Base-by-base conservation (phyloP, 768 basidiomycete species). In the Steccherinum ochraceum region DNA sequence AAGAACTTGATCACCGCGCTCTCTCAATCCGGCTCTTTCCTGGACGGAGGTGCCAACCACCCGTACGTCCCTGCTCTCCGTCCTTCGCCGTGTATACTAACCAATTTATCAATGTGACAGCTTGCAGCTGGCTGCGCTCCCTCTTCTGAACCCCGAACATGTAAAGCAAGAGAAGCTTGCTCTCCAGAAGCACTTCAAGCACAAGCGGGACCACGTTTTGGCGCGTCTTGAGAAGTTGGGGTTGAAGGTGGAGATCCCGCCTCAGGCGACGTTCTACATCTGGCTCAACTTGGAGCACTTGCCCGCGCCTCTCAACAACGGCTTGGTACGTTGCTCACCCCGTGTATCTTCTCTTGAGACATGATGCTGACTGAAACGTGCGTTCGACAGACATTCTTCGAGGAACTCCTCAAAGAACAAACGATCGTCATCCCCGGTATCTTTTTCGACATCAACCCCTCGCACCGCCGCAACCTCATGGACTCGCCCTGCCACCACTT, bases 41-140 rank as follows among this genome's bases (percentile, higher is more conserved):
- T 97, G 50, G 94, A 97, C 60, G 94, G 94, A 16, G 94, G 94
- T 51, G 91, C 91, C 3, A 93, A 91, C 61, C 93, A 94, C 65
- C 89, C 91, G 85, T 92, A 66, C 63, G 86, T 69, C 46, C 44
- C 30, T 16, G 30, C 7, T 7, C 30, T 35, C 30, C 13, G 40
- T 12, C 21, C 19, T 24, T 48, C 43, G 10, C 0, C 12, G 19
- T 25, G 23, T 26, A 27, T 18, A 44, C 21, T 48, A 26, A 45
- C 44, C 44, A 25, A 46, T 10, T 30, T 42, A 39, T 27, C 50
- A 24, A n/a, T 24, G 23, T 27, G 24, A 13, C 52, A 90, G 85
- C 7, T 73, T 95, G 59, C 94, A 97, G 65, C 76, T 92, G 42
- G 93, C 93, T 12, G 93, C 94, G 0, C 73, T 97, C 53, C 80